Percentiles rank a stretch among this genome's conserved stretches.
Conservation (phyloP, 331 rosid species). For the Stylosanthes scabra region DNA sequence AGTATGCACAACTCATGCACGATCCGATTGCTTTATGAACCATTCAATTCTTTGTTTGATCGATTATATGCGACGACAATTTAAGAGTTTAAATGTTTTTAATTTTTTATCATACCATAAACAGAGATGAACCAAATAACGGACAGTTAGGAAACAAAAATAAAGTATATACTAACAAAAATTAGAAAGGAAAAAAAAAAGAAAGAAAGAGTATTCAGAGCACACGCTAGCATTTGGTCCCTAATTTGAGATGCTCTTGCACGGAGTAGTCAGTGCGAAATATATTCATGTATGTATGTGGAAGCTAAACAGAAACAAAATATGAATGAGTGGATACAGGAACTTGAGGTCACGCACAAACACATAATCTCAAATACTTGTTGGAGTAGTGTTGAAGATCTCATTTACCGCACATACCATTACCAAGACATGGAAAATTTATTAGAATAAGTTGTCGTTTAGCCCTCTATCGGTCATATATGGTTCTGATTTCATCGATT, state of each 20-base stretch:
- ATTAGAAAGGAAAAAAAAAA: neutral
- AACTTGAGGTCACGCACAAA: neutral
- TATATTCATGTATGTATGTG: neutral
- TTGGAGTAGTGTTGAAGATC: neutral
- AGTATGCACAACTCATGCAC: slow-evolving; percentile 1
- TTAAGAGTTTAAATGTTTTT: neutral
- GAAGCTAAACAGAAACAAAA: neutral
- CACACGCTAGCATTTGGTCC: neutral
- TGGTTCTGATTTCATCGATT: neutral
- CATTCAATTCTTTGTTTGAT: neutral
- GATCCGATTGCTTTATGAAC: too few relatives aligned
- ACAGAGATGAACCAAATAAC: slow-evolving; percentile 13
- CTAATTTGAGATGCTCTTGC: neutral
- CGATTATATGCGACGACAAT: slow-evolving; percentile 2
- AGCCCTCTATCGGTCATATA: neutral
- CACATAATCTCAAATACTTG: neutral
- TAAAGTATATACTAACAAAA: neutral
- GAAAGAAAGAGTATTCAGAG: neutral
- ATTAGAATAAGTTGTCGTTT: neutral
- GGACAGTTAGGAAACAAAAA: neutral
- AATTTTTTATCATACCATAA: slow-evolving; percentile 9
- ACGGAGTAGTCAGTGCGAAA: neutral
- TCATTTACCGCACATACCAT: too few relatives aligned
- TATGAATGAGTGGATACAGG: slow-evolving; percentile 7
- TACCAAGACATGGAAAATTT: too few relatives aligned